Percentiles rank a stretch among this genome's conserved stretches.
Evolutionary conservation across 2,329 filamentous ascomycete genomes (phyloP).

Genomic region (Trichophyton simii): DNA sequence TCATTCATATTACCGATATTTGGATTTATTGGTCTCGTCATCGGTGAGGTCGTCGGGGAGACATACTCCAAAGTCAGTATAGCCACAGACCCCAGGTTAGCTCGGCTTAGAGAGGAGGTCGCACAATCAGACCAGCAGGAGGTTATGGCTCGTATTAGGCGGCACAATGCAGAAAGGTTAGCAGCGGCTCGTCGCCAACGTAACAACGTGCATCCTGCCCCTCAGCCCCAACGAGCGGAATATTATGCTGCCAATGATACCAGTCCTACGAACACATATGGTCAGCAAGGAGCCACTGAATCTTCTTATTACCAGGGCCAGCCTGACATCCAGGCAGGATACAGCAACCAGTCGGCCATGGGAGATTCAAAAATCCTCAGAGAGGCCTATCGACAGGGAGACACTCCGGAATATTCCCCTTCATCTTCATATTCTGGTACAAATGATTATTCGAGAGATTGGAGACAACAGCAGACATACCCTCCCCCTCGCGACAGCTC

Average conservation of each 20-base stretch:
- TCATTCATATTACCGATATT: not conserved
- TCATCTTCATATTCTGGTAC: not conserved
- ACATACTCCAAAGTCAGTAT: not conserved
- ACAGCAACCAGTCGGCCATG: not conserved
- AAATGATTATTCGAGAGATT: not conserved
- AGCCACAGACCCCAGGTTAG: constrained; percentile 5
- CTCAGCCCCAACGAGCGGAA: not conserved
- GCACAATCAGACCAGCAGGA: not conserved
- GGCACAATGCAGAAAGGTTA: not conserved
- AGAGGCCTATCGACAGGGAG: constrained; percentile 8
- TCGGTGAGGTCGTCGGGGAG: not conserved
- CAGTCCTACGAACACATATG: constrained; percentile 7
- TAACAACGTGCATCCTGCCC: not conserved
- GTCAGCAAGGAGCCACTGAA: not conserved
- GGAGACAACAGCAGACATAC: not conserved
- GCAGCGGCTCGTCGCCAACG: not conserved
- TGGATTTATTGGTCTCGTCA: not conserved
- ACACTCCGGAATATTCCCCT: not conserved
- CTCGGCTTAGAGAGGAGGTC: constrained; percentile 1
- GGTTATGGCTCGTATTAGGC: not conserved
- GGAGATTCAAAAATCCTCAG: constrained; percentile 8
- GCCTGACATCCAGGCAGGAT: not conserved
- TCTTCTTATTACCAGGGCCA: not conserved
- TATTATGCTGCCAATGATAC: constrained; percentile 5
- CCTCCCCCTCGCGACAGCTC: not conserved